Base-by-base conservation (phyloP, 257 asterid genomes). In the Voacanga thouarsii region DNA sequence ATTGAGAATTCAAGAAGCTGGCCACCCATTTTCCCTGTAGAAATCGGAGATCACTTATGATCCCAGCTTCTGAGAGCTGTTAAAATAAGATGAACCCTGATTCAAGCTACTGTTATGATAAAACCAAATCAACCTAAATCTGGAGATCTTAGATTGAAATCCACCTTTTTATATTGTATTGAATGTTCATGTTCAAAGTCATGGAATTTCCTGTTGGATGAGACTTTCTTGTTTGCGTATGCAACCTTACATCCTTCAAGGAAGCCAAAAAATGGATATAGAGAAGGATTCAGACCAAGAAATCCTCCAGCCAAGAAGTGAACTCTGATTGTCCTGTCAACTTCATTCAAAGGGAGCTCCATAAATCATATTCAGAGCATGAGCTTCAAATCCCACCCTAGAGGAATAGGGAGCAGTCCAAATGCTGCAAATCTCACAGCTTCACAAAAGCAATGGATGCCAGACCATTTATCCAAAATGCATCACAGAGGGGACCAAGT, bases 111-210 rank as follows among this genome's bases (percentile, higher is more conserved):
- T 60, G 21, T 41, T 28, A 39, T 26, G 28, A 9, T 33, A 33
- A 33, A 16, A 68, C 51, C 73, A 21, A 68, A 68, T 68, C 73
- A 19, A 41, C 73, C 73, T 68, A 68, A 68, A 68, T 67, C 72
- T 21, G 30, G 26, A 41, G 7, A 47, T n/a, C 73, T 76, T 37
- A 47, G 41, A 28, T 21, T 30, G 65, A 33, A 65, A 49, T 50
- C 80, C 12, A 10, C 12, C 23, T 12, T 15, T 18, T 63, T 45
- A 9, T 47, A 71, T 47, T 47, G 2, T 47, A 71, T n/a, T 47
- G 41, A 12, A 43, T 39, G 21, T 43, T 75, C 8, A 21, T 44
- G 60, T 60, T 60, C 30, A 75, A 60, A 24, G 12, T 26, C 19
- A 45, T 14, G 71, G 26, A 75, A 59, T 43, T 10, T 24, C 68